phyloP scores from a whole-genome alignment of 2,329 filamentous ascomycete genomes.

The Ceratocystis huliohia region DNA sequence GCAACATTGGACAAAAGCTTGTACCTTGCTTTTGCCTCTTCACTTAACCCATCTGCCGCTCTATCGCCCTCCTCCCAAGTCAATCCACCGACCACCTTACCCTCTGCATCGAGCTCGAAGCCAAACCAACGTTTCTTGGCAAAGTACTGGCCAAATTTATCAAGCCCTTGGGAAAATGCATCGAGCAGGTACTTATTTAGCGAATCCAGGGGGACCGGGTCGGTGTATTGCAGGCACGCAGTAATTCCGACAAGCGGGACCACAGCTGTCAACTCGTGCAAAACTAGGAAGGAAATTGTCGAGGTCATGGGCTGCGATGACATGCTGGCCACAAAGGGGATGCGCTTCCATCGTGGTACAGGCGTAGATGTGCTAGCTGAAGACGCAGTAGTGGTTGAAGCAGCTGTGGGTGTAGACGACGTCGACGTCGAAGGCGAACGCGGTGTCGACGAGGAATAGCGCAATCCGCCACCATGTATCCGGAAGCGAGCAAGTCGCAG shows the following conservation, averaged over 20 bases:
- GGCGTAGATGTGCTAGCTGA: background rate
- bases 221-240: conserved; percentile 64
- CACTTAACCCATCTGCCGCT: conserved; percentile 26
- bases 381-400: background rate
- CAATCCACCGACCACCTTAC: conserved; percentile 26
- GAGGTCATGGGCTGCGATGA: conserved; percentile 69
- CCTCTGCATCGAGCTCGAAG: conserved; percentile 31
- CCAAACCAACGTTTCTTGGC: conserved; percentile 70
- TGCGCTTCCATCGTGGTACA: conserved; percentile 7
- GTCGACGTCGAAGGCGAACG: background rate
- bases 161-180: conserved; percentile 49
- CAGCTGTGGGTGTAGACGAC: background rate
- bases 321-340: conserved; percentile 53
- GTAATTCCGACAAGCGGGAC: conserved; percentile 65
- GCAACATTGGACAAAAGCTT: conserved; percentile 58
- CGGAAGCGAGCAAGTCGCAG: background rate
- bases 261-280: conserved; percentile 86
- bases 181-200: conserved; percentile 38
- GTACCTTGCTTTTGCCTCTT: conserved; percentile 30
- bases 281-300: conserved; percentile 69
- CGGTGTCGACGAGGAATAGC: conserved; percentile 8
- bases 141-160: conserved; percentile 66
- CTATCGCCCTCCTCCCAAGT: conserved; percentile 27
- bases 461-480: background rate
- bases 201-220: conserved; percentile 53